Conservation (phyloP, 108 stramenopile genomes). For the Schizochytrium sp. region DNA sequence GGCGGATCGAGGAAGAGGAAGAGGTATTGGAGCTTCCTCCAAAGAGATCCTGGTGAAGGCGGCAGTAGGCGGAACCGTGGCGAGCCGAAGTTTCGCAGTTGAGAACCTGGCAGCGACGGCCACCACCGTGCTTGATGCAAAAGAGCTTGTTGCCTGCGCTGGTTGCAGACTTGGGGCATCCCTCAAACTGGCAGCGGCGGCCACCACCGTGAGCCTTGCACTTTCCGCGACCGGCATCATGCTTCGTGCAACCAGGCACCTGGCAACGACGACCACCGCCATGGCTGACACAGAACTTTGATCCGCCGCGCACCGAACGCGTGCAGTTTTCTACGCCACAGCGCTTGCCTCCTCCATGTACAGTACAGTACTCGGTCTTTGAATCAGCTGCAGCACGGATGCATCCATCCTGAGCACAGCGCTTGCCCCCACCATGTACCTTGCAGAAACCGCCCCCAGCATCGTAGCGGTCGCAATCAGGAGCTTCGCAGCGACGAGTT, state of each 20-base stretch:
- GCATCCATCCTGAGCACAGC: constrained; percentile 82
- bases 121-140: constrained; percentile 97
- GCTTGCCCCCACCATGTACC: constrained; percentile 60
- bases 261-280: constrained; percentile 94
- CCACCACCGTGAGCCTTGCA: constrained; percentile 58
- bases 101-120: constrained; percentile 82
- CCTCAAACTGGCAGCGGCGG: constrained; percentile 43
- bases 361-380: constrained; percentile 89
- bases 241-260: constrained; percentile 87
- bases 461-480: constrained; percentile 25
- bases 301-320: constrained; percentile 95
- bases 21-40: not conserved
- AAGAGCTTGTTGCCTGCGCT: constrained; percentile 72
- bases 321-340: constrained; percentile 89
- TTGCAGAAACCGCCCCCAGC: constrained; percentile 56
- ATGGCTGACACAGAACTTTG: constrained; percentile 91
- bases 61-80: constrained; percentile 47
- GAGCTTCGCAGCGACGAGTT: constrained; percentile 12
- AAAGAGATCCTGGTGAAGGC: constrained; percentile 31
- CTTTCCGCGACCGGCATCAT: constrained; percentile 58
- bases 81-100: constrained; percentile 49
- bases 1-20: not conserved
- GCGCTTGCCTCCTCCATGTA: constrained; percentile 96
- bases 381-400: constrained; percentile 92
- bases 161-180: constrained; percentile 44